phyloP scores from a whole-genome alignment of 1,284 basidiomycete genomes.

The Marasmius oreades region DNA sequence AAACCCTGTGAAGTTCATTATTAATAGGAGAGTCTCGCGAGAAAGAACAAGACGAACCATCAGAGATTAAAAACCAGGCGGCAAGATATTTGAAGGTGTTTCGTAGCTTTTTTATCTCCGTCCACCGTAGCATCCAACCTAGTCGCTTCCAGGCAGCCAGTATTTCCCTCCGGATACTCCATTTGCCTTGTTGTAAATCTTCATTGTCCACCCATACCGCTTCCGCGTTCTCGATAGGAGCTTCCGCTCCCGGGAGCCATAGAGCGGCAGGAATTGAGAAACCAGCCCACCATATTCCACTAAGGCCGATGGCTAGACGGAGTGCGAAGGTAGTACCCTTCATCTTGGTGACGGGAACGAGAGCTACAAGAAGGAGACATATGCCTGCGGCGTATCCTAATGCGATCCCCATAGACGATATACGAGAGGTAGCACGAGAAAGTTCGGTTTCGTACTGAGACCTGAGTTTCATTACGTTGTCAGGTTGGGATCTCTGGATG shows the following conservation, averaged over 20 bases:
- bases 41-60: slow-evolving; percentile 49
- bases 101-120: slow-evolving; percentile 67
- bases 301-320: slow-evolving; percentile 74
- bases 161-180: slow-evolving; percentile 51
- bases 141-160: slow-evolving; percentile 63
- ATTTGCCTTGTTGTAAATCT: slow-evolving; percentile 26
- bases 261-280: slow-evolving; percentile 74
- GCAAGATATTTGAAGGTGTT: slow-evolving; percentile 85
- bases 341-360: slow-evolving; percentile 36
- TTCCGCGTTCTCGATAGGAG: slow-evolving; percentile 9
- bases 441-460: slow-evolving; percentile 49
- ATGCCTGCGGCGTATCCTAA: slow-evolving; percentile 82
- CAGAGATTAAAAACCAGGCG: slow-evolving; percentile 90
- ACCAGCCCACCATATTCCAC: slow-evolving; percentile 82
- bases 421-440: slow-evolving; percentile 69
- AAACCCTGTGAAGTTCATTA: slow-evolving; percentile 47
- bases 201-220: slow-evolving; percentile 16
- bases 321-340: slow-evolving; percentile 62
- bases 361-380: slow-evolving; percentile 60
- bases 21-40: neutral
- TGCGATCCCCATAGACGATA: slow-evolving; percentile 81
- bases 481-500: slow-evolving; percentile 15
- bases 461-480: slow-evolving; percentile 18
- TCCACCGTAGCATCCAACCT: slow-evolving; percentile 63
- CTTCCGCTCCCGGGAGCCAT: slow-evolving; percentile 55